Conservation (phyloP, 1,284 basidiomycete species). For the Veloboletus limbatus region DNA sequence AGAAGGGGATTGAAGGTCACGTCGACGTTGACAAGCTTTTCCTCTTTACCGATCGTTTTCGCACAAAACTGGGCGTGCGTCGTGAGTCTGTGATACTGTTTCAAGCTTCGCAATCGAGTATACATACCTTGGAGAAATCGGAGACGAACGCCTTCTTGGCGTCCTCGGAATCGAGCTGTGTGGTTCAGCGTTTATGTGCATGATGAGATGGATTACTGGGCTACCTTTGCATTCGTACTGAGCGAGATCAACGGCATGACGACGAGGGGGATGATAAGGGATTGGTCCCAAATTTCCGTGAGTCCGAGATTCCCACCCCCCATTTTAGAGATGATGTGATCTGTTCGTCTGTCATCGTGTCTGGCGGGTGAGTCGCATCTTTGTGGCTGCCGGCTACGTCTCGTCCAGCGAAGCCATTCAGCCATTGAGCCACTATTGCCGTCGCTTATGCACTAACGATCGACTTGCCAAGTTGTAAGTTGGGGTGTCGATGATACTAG, state of each 20-base stretch:
- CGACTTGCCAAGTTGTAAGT: no score
- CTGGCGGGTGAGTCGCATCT: no score
- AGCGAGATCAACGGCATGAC: slow-evolving; percentile 22
- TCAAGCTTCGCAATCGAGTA: no score
- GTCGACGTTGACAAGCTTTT: slow-evolving; percentile 48
- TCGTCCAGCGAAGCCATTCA: no score
- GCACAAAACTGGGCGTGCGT: slow-evolving; percentile 37
- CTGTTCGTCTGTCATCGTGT: no score
- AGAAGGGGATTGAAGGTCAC: slow-evolving; percentile 56
- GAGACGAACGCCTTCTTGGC: slow-evolving; percentile 46
- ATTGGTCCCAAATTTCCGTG: no score
- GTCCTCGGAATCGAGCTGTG: slow-evolving; percentile 19
- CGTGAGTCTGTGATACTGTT: background rate
- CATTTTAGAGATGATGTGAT: no score
- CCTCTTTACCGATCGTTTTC: slow-evolving; percentile 49
- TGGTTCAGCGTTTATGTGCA: background rate
- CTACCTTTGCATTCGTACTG: slow-evolving; percentile 20
- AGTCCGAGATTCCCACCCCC: no score
- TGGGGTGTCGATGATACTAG: no score
- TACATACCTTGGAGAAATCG: slow-evolving; percentile 51
- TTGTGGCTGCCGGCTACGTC: no score
- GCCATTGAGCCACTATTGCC: no score
- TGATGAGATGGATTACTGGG: background rate
- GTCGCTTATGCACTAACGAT: no score
- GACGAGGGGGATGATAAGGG: background rate